These are phyloP conservation scores for Calycina herbarum DNA, from an alignment of 2,329 filamentous ascomycete species.

Conservation along the genomic window DNA sequence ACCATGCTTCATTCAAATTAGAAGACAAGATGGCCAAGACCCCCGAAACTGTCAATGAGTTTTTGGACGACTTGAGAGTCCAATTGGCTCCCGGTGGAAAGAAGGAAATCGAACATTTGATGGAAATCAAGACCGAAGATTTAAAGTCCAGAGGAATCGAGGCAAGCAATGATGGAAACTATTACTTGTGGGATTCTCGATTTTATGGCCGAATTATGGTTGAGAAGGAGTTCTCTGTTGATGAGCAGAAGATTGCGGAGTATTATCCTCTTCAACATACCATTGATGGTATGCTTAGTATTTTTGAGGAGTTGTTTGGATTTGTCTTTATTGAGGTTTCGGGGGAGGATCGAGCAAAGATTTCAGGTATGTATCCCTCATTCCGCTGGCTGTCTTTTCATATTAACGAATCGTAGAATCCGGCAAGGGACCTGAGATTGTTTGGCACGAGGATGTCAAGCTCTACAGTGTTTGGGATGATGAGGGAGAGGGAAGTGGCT, in stretches of 20 bases:
- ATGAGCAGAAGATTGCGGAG: constrained; percentile 77
- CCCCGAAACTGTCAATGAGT: constrained; percentile 68
- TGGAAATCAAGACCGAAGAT: constrained; percentile 72
- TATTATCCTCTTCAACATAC: constrained; percentile 79
- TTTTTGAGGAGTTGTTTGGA: constrained; percentile 81
- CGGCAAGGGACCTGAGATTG: constrained; percentile 47
- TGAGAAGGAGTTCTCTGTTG: constrained; percentile 76
- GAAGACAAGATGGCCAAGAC: constrained; percentile 87
- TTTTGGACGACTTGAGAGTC: constrained; percentile 67
- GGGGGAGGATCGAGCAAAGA: constrained; percentile 57
- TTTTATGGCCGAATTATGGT: constrained; percentile 81
- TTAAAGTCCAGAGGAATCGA: constrained; percentile 56
- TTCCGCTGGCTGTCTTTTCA: neutral
- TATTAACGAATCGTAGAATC: constrained; percentile 24
- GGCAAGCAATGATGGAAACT: constrained; percentile 61
- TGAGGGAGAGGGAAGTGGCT: constrained; percentile 65
- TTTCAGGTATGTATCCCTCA: constrained; percentile 28
- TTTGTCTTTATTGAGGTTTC: constrained; percentile 74
- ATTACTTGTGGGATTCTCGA: constrained; percentile 81
- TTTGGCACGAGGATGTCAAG: constrained; percentile 82
- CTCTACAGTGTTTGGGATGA: constrained; percentile 84
- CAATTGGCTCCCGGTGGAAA: constrained; percentile 68
- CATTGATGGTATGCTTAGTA: constrained; percentile 75
- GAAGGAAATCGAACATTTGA: constrained; percentile 69
- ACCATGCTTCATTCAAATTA: constrained; percentile 74